Evolutionary conservation across 2,329 filamentous ascomycete genomes (phyloP).

Genomic region (Calonectria multiphialidica): DNA sequence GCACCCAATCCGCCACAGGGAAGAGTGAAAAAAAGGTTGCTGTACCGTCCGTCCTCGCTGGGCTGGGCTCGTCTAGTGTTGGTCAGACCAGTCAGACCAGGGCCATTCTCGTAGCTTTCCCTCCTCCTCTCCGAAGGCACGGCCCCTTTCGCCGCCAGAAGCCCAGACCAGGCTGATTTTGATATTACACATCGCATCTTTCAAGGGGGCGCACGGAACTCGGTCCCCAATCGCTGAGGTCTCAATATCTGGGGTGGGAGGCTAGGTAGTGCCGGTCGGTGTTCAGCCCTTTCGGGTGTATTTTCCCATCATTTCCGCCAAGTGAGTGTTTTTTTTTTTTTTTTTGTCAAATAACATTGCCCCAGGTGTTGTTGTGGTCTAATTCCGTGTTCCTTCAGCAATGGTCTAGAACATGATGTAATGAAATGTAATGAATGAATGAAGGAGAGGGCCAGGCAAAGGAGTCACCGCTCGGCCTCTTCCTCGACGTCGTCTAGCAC

Average conservation of each 20-base stretch:
- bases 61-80: neutral
- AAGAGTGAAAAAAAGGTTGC: neutral
- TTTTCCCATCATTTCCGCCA: neutral
- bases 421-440: neutral
- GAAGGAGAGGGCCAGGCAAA: neutral
- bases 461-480: neutral
- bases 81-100: neutral
- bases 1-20: neutral
- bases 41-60: neutral
- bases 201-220: neutral
- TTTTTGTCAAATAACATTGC: neutral
- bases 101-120: constrained; percentile 1
- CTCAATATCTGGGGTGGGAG: neutral
- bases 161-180: constrained; percentile 5
- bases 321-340: constrained; percentile 20
- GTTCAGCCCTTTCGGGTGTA: neutral
- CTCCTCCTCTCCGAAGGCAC: neutral
- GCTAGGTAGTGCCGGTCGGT: neutral
- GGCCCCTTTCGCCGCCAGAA: neutral
- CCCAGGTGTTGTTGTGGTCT: neutral
- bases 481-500: neutral
- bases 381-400: neutral
- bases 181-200: neutral
- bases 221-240: neutral
- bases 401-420: neutral